phyloP scores from a whole-genome alignment of 1,284 basidiomycete species.

The Pisolithus thermaeus region DNA sequence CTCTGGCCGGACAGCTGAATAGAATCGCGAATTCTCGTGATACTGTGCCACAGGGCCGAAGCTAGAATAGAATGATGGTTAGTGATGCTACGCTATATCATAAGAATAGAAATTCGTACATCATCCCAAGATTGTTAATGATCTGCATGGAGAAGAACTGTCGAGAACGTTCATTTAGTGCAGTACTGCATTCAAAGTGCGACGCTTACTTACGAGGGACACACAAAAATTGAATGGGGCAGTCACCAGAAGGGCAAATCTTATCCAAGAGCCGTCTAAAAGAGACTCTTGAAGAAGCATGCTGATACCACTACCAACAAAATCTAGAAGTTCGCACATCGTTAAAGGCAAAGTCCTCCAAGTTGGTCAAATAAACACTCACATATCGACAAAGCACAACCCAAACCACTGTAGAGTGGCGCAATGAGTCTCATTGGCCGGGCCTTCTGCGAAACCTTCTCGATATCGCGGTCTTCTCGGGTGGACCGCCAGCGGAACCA shows the following conservation, averaged over 20 bases:
- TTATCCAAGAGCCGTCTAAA: conserved; percentile 54
- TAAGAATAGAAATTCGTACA: conserved; percentile 30
- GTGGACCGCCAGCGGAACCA: conserved; percentile 30
- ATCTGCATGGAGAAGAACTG: conserved; percentile 60
- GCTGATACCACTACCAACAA: conserved; percentile 49
- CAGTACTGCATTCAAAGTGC: not conserved
- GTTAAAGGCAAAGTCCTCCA: not conserved
- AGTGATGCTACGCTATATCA: not conserved
- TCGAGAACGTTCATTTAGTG: conserved; percentile 4
- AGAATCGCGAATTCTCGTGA: conserved; percentile 65
- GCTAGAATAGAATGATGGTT: conserved; percentile 23
- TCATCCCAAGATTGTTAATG: conserved; percentile 53
- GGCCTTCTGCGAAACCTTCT: conserved; percentile 39
- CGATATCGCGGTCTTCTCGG: conserved; percentile 34
- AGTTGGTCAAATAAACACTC: conserved; percentile 19
- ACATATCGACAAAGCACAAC: conserved; percentile 64
- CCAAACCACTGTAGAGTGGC: conserved; percentile 72
- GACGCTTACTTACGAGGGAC: conserved; percentile 49
- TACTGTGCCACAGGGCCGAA: conserved; percentile 67
- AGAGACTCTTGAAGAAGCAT: conserved; percentile 58
- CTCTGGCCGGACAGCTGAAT: conserved; percentile 51
- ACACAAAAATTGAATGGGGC: conserved; percentile 72
- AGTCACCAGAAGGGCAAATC: conserved; percentile 61
- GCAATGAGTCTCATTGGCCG: conserved; percentile 60
- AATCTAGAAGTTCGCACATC: conserved; percentile 43